phyloP scores from a whole-genome alignment of 768 basidiomycete species.

The Russula earlei region DNA sequence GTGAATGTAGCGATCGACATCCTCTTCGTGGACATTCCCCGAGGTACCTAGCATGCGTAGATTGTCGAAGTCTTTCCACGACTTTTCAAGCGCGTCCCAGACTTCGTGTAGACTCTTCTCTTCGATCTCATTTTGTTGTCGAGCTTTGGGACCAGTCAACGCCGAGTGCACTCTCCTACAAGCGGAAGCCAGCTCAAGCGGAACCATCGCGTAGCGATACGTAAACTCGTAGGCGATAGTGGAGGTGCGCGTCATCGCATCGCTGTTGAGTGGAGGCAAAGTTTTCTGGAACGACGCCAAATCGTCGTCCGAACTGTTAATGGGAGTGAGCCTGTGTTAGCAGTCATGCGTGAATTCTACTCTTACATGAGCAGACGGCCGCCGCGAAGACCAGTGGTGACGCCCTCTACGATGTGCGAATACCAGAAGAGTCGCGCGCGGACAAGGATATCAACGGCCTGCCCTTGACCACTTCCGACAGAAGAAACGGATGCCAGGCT shows the following conservation, averaged over 20 bases:
- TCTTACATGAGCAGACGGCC: conserved; percentile 73
- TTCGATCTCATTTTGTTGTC: conserved; percentile 48
- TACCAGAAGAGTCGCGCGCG: conserved; percentile 87
- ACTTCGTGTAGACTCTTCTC: conserved; percentile 59
- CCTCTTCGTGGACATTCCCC: conserved; percentile 37
- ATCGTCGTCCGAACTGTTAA: conserved; percentile 61
- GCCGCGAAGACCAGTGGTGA: conserved; percentile 75
- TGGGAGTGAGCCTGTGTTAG: conserved; percentile 4
- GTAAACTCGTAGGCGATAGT: conserved; percentile 41
- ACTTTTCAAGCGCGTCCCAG: conserved; percentile 77
- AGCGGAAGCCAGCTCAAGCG: conserved; percentile 64
- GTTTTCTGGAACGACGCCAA: conserved; percentile 61
- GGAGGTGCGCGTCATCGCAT: conserved; percentile 28
- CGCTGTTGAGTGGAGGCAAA: conserved; percentile 25
- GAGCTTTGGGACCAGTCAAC: conserved; percentile 70
- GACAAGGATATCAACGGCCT: conserved; percentile 49
- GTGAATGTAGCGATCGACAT: conserved; percentile 60
- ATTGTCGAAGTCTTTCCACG: conserved; percentile 76
- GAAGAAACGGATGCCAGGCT: conserved; percentile 39
- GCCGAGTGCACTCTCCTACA: conserved; percentile 72
- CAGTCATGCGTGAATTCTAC: neutral
- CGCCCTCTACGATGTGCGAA: conserved; percentile 75
- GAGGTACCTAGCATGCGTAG: conserved; percentile 39
- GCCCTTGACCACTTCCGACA: conserved; percentile 39
- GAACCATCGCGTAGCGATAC: conserved; percentile 53